These are phyloP conservation scores for Spathaspora gorwiae DNA, from an alignment of 805 yeast species.

Conservation along the genomic window DNA sequence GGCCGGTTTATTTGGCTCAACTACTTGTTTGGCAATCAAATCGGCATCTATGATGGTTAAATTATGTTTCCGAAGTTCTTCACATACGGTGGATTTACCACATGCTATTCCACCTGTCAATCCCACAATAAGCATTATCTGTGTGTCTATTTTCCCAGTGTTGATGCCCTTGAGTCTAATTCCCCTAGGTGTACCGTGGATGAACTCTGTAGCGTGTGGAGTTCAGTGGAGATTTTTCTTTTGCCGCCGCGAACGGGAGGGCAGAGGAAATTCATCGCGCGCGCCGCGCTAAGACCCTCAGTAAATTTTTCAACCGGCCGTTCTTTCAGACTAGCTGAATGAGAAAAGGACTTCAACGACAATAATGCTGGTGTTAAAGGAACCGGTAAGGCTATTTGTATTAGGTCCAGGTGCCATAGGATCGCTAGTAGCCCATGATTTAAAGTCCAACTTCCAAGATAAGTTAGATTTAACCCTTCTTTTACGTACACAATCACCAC, in stretches of 20 bases:
- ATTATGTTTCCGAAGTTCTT: constrained; percentile 44
- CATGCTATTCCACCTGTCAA: constrained; percentile 97
- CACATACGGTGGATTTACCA: constrained; percentile 92
- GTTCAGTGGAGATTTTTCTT: not conserved
- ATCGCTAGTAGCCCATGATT: constrained; percentile 40
- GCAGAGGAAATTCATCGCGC: no score
- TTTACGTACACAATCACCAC: constrained; percentile 16
- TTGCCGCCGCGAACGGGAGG: no score
- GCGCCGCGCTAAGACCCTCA: no score
- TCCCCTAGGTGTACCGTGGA: no score
- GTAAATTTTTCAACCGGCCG: no score
- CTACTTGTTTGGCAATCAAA: constrained; percentile 78
- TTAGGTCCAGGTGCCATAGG: constrained; percentile 57
- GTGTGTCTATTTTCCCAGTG: no score
- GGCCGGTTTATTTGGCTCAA: constrained; percentile 72
- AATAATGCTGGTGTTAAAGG: no score
- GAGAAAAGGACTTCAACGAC: no score
- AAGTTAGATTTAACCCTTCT: constrained; percentile 35
- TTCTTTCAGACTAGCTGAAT: no score
- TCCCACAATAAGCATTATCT: constrained; percentile 78
- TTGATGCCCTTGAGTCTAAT: no score
- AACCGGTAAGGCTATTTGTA: constrained; percentile 25
- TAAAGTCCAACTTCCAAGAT: constrained; percentile 38
- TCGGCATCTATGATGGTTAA: constrained; percentile 85
- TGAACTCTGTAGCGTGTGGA: no score